Percentiles rank a stretch among this genome's conserved stretches.
These are phyloP conservation scores for Trichoderma sp. DNA, from an alignment of 2,329 filamentous ascomycete species.

Conservation along the genomic window DNA sequence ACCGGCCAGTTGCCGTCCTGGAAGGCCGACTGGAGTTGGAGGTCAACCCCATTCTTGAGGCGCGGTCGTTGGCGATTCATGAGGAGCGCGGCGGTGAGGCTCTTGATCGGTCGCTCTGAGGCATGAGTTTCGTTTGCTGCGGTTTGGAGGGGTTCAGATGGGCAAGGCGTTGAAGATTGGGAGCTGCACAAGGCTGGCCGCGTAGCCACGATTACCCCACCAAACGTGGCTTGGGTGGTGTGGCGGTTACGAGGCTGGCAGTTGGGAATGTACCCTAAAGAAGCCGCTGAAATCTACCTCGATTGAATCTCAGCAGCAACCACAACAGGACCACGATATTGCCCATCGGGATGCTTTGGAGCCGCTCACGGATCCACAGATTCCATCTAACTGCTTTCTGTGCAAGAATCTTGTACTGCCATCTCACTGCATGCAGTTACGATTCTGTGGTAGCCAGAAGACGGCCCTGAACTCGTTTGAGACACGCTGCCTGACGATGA, in stretches of 20 bases:
- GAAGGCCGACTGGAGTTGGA: conserved; percentile 59
- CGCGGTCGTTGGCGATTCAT: conserved; percentile 43
- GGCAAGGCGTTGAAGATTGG: conserved; percentile 5
- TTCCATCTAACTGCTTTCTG: conserved; percentile 8
- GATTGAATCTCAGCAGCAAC: background rate
- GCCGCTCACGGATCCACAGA: conserved; percentile 1
- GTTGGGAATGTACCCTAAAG: no score
- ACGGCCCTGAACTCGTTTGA: conserved; percentile 1
- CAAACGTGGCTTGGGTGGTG: conserved; percentile 3
- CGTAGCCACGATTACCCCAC: conserved; percentile 14
- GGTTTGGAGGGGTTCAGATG: conserved; percentile 15
- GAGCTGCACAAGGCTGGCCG: conserved; percentile 14
- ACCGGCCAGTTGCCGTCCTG: conserved; percentile 56
- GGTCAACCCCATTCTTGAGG: conserved; percentile 55
- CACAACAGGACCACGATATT: background rate
- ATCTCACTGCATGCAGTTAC: background rate
- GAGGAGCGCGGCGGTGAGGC: conserved; percentile 27
- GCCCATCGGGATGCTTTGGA: background rate
- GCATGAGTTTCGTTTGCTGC: conserved; percentile 12
- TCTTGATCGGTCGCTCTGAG: background rate
- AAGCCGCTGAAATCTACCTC: no score
- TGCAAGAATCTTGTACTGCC: conserved; percentile 6
- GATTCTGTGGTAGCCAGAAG: conserved; percentile 9
- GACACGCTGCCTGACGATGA: conserved; percentile 3
- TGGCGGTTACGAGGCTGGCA: conserved; percentile 14